These are phyloP conservation scores for Phtheirospermum japonicum DNA, from an alignment of 257 asterid genomes.

Conservation along the genomic window DNA sequence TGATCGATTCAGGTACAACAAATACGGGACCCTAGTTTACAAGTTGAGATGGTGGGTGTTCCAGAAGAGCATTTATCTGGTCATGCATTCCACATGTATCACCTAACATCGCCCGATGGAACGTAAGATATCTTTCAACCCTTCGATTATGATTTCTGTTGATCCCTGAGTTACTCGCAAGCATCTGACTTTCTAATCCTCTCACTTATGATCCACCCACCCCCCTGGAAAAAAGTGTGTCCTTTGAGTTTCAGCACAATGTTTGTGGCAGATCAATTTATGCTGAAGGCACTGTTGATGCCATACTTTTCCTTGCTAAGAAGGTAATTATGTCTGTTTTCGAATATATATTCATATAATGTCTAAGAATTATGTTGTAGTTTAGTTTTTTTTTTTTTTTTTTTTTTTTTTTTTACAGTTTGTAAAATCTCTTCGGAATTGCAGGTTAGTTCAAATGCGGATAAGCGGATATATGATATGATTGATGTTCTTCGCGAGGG, in stretches of 20 bases:
- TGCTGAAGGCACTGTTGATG: constrained; percentile 97
- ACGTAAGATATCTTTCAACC: constrained; percentile 46
- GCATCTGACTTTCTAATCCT: constrained; percentile 22
- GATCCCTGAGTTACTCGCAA: constrained; percentile 7
- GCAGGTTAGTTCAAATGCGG: constrained; percentile 70
- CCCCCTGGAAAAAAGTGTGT: constrained; percentile 46
- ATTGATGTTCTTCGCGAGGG: constrained; percentile 94
- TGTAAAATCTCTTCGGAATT: constrained; percentile 12
- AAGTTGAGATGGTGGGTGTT: constrained; percentile 88
- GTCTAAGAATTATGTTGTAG: neutral
- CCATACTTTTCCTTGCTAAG: constrained; percentile 81
- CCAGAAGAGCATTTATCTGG: constrained; percentile 84
- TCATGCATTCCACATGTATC: constrained; percentile 94
- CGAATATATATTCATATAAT: neutral
- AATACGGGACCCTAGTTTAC: constrained; percentile 76
- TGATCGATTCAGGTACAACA: constrained; percentile 76
- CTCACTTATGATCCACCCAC: constrained; percentile 20
- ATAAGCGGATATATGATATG: constrained; percentile 76
- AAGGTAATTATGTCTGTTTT: constrained; percentile 45
- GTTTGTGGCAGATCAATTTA: constrained; percentile 97
- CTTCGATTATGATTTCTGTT: constrained; percentile 11
- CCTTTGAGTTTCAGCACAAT: constrained; percentile 93
- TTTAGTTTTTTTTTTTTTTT: neutral
- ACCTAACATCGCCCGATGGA: constrained; percentile 82
- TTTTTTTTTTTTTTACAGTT: neutral